phyloP scores from a whole-genome alignment of 2,329 filamentous ascomycete species.

The Clonostachys rosea region DNA sequence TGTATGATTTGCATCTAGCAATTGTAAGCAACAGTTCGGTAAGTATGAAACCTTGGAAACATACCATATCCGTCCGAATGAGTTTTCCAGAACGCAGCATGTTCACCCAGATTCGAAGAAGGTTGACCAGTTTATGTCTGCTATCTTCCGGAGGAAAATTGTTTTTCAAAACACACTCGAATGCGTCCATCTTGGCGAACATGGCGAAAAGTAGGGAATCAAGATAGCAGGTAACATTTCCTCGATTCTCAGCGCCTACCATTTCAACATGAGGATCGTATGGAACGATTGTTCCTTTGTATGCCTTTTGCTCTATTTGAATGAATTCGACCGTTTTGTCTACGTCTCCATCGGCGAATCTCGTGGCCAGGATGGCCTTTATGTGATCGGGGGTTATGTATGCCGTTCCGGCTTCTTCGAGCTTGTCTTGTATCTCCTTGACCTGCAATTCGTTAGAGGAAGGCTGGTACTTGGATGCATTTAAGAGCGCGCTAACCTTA shows the following conservation, averaged over 20 bases:
- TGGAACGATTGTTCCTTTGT: constrained; percentile 70
- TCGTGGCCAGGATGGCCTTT: constrained; percentile 50
- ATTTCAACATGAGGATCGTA: constrained; percentile 71
- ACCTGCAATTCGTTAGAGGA: constrained; percentile 21
- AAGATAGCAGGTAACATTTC: constrained; percentile 88
- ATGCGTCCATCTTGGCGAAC: constrained; percentile 86
- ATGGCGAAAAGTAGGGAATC: constrained; percentile 92
- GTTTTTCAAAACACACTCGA: constrained; percentile 86
- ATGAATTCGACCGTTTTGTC: constrained; percentile 75
- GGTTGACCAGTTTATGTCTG: constrained; percentile 67
- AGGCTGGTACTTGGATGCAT: too few species aligned
- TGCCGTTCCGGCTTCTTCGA: constrained; percentile 38
- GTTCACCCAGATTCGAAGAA: constrained; percentile 90
- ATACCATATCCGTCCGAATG: constrained; percentile 79
- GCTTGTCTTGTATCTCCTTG: constrained; percentile 28
- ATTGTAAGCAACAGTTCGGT: neutral
- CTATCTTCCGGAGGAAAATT: constrained; percentile 64
- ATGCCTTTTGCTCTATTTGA: constrained; percentile 73
- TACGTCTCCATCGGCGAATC: constrained; percentile 63
- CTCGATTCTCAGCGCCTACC: constrained; percentile 80
- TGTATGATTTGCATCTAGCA: constrained; percentile 75
- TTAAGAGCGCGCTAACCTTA: constrained; percentile 4
- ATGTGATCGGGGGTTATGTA: constrained; percentile 53
- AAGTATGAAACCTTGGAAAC: constrained; percentile 12
- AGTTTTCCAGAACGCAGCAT: constrained; percentile 80